A percentile compares a stretch with the other conserved stretches of the same genome.
Conservation (phyloP, 257 asterid genomes). For the Solanum tacnaense region DNA sequence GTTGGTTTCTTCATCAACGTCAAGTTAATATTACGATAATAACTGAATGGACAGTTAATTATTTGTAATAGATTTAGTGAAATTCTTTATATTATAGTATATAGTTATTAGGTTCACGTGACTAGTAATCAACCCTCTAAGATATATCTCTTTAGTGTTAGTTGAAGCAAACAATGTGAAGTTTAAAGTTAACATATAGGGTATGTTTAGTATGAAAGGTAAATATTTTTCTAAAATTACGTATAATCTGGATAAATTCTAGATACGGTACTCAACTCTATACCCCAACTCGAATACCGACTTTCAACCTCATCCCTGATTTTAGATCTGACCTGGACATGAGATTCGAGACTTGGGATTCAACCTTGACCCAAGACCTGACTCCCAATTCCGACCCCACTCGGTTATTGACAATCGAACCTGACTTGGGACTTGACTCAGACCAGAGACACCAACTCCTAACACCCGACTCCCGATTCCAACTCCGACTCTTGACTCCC, state of each 20-base stretch:
- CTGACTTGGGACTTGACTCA: not conserved
- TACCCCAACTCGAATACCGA: too few species aligned
- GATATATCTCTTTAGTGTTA: not conserved
- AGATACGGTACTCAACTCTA: rapidly evolving
- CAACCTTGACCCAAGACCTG: not conserved
- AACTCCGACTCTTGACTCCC: not conserved
- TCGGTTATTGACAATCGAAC: not conserved
- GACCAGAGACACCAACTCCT: not conserved
- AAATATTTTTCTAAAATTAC: too few species aligned
- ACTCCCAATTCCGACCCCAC: not conserved
- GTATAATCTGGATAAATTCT: not conserved
- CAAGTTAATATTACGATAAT: not conserved
- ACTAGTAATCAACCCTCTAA: not conserved
- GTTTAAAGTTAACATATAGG: not conserved
- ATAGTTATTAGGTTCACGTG: not conserved
- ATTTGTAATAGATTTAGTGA: not conserved
- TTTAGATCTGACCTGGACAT: not conserved
- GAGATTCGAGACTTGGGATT: not conserved
- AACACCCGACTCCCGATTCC: not conserved
- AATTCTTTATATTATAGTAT: not conserved
- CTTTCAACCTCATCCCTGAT: not conserved
- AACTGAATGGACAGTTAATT: not conserved
- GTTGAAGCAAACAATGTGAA: not conserved
- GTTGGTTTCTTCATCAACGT: not conserved
- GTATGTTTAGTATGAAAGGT: not conserved